Conservation (phyloP, 345 rosid species). For the Gossypium longicalyx region DNA sequence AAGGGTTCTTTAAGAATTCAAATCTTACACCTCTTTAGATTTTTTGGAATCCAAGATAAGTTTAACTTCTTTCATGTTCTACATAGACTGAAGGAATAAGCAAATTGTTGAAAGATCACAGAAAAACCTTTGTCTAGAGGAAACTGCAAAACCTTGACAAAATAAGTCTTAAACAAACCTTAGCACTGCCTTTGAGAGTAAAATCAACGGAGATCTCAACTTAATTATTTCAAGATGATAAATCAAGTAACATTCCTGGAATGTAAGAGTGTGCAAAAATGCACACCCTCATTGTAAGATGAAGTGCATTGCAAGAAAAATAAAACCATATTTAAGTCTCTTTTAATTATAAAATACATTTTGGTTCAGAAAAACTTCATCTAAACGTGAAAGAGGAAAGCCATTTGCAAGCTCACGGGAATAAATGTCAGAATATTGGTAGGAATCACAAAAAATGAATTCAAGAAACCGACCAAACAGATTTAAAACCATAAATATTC, state of each 20-base stretch:
- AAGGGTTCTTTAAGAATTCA: background rate
- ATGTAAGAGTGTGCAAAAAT: background rate
- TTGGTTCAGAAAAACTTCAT: background rate
- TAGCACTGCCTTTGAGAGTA: background rate
- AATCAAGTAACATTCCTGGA: conserved; percentile 1
- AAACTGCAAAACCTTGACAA: background rate
- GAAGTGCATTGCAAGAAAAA: background rate
- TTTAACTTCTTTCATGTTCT: background rate
- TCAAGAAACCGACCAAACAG: background rate
- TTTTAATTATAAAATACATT: conserved; percentile 2
- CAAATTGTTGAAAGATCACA: background rate
- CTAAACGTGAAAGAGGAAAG: background rate
- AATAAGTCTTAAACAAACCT: background rate
- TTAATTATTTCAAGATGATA: background rate
- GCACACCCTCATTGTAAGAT: background rate
- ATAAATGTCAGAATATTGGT: background rate
- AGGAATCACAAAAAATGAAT: background rate
- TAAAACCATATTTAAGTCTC: background rate
- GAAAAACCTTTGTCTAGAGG: background rate
- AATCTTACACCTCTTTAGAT: background rate
- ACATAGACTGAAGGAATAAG: background rate
- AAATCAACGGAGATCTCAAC: background rate
- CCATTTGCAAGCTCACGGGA: background rate
- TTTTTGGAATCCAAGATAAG: background rate
- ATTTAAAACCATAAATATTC: background rate